phyloP scores from a whole-genome alignment of 2,329 filamentous ascomycete genomes.

The Knoxdaviesia proteae region DNA sequence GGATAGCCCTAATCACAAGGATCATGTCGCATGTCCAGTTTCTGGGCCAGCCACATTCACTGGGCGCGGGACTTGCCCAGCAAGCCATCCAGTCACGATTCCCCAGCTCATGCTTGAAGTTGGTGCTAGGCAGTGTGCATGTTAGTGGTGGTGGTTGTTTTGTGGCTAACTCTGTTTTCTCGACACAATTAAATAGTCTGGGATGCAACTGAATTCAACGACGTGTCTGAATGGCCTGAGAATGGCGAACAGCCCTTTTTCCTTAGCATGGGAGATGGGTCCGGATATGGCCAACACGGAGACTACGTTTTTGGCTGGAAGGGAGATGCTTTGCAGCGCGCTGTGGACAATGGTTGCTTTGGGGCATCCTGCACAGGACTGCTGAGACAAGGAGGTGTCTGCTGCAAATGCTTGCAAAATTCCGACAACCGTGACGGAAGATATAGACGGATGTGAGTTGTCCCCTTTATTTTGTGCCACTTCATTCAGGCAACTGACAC shows the following conservation, averaged over 20 bases:
- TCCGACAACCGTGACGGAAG: slow-evolving; percentile 10
- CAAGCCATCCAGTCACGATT: slow-evolving; percentile 15
- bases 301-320: slow-evolving; percentile 22
- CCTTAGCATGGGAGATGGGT: slow-evolving; percentile 11
- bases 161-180: neutral
- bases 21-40: slow-evolving; percentile 19
- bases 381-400: slow-evolving; percentile 11
- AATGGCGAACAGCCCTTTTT: slow-evolving; percentile 16
- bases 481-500: no score
- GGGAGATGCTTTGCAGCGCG: slow-evolving; percentile 13
- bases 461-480: neutral
- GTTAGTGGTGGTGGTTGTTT: neutral
- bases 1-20: slow-evolving; percentile 19
- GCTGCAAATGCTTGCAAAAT: slow-evolving; percentile 14
- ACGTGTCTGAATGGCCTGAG: slow-evolving; percentile 15
- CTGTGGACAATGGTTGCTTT: slow-evolving; percentile 10
- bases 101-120: slow-evolving; percentile 15
- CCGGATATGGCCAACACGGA: slow-evolving; percentile 14
- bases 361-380: slow-evolving; percentile 9
- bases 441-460: slow-evolving; percentile 14
- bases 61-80: slow-evolving; percentile 11
- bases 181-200: slow-evolving; percentile 11
- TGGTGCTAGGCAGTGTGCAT: slow-evolving; percentile 3
- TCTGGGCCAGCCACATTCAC: slow-evolving; percentile 16
- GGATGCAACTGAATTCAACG: slow-evolving; percentile 16